Conservation (phyloP, 176 grass and related monocot genomes). For the Cenchrus purpureus region DNA sequence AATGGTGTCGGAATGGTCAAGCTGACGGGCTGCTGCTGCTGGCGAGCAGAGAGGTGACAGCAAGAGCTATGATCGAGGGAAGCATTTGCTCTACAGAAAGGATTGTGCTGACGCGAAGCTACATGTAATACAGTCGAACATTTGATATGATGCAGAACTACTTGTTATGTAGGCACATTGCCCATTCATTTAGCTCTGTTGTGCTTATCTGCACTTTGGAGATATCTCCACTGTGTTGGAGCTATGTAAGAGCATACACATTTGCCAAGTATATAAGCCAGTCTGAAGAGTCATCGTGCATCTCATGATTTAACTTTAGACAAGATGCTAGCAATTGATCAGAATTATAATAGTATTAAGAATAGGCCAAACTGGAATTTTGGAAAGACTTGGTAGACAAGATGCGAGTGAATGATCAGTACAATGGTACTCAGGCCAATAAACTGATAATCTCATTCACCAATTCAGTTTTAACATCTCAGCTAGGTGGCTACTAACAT, state of each 20-base stretch:
- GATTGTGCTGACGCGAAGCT: not conserved
- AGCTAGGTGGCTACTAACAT: not conserved
- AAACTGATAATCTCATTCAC: not conserved
- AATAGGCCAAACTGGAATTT: not conserved
- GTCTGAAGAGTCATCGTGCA: not conserved
- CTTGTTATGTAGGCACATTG: constrained; percentile 40
- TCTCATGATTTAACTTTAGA: not conserved
- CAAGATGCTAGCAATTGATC: too few species aligned
- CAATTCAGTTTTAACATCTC: not conserved
- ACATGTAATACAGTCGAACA: constrained; percentile 13
- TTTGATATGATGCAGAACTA: constrained; percentile 27
- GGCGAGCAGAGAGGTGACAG: not conserved
- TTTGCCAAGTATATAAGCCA: constrained; percentile 9
- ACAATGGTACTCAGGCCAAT: not conserved
- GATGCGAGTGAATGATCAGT: not conserved
- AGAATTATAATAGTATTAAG: too few species aligned
- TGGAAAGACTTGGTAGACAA: not conserved
- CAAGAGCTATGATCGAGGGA: constrained; percentile 13
- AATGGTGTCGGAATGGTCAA: constrained; percentile 30
- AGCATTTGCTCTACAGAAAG: not conserved
- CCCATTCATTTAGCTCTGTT: constrained; percentile 11
- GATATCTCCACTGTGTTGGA: constrained; percentile 1
- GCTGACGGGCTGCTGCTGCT: not conserved
- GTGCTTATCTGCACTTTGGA: not conserved
- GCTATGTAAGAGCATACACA: not conserved